Evolutionary conservation across 1,284 basidiomycete species (phyloP), one percentile per base, ranked within the genome.

Genomic region (Xerocomus amazonicus): DNA sequence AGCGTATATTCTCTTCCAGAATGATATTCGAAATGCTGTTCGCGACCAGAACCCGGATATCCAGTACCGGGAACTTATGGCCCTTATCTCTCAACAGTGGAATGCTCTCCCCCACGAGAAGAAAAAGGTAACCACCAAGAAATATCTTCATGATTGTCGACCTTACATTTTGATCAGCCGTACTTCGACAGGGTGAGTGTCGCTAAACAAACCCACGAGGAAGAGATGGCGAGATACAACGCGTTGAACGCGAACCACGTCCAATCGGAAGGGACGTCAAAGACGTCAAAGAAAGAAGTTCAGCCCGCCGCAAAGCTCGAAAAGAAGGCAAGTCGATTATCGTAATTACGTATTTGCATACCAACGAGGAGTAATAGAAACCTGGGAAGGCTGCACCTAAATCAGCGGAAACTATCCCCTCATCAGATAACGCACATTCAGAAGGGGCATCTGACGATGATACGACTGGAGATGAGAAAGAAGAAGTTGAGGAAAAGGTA

Each of bases 1-100:
- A 16, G 94, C 94, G 16, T 99, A 97, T 75, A 84, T 99, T 66
- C 77, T 97, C 60, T 99, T 90, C 79, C 96, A 97, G 71, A 97
- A 97, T 68, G 87, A 91, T 38, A 79, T 94, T 52, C 86, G 94
- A 61, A 81, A 84, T 55, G 73, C 80, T 56, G 75, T 91, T 60
- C 84, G 85, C 72, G 73, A 73, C 42, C 71, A 77, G 58, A 73
- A 89, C 66, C 87, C 90, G 4, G 70, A 72, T 9, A 70, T 91
- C 52, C 70, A 79, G 37, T 86, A 95, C 65, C 71, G 78, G 48
- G 92, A 95, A 54, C 71, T 96, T 26, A 72, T 95, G 55, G 67
- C 68, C 40, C 68, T 87, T 57, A 89, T 96, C 57, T 77, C 87
- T 13, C 79, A 82, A 54, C 76, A 80, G 56, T 97, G 94, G 94